Evolutionary conservation across 2,329 filamentous ascomycete genomes (phyloP), one percentile per base, ranked within the genome.

Genomic region (Eutypa lata): DNA sequence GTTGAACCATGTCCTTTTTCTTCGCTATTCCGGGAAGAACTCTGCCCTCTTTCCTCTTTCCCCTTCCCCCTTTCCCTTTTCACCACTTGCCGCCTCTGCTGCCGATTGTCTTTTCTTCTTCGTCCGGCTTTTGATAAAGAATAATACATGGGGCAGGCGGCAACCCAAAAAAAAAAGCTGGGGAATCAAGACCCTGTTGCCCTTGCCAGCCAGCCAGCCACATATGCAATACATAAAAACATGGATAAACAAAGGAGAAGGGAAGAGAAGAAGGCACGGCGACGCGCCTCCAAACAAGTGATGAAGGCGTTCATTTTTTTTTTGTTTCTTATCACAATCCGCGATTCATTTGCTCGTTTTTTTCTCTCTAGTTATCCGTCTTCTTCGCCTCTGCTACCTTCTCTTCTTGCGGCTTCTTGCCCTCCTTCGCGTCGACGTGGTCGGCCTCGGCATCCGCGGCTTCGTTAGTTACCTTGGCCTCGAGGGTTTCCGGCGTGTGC

Each of bases 401-500:
- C 53, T 58, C 43, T 16, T 53, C 47, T 26, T 58, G 54, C 24
- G 31, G 7, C 16, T 28, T 61, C 52, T 63, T 59, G 49, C 70
- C 58, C 43, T 71, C 68, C 46, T 69, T 68, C 74, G 73, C 24
- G 65, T 61, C 53, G 70, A 62, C 68, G 59, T 76, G 71, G 33
- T 72, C 72, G 2, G 74, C 73, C 70, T 85, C 80, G 1, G 81
- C 80, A 48, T 79, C 79, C 2, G 76, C 68, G 53, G 82, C 82
- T 64, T 85, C 83, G 53, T 67, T 67, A 7, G 76, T 77, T 58
- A 81, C 76, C 48, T 72, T 73, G 62, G 76, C 75, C 53, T 78
- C 73, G 13, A 75, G 65, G 37, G 71, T 76, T 7, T 83, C 82
- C 2, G 76, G 70, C 24, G 76, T 69, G 51, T 78, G 72, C 55